These are phyloP conservation scores for Fusarium sp. DNA, from an alignment of 2,329 filamentous ascomycete genomes.

Conservation along the genomic window DNA sequence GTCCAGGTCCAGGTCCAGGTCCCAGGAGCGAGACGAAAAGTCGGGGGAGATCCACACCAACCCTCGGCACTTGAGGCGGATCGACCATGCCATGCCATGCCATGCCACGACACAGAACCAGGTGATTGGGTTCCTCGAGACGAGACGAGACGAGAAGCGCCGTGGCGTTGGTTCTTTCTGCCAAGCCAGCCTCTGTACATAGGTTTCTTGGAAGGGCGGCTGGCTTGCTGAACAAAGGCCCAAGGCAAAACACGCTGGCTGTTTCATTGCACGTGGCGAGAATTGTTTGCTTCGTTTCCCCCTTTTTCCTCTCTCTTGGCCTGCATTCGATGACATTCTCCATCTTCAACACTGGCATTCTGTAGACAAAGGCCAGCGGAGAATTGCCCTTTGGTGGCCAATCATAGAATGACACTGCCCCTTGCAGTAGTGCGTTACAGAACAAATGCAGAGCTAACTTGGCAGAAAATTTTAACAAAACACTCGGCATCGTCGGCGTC, in stretches of 20 bases:
- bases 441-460: conserved; percentile 6
- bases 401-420: conserved; percentile 8
- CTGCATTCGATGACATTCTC: conserved; percentile 23
- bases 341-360: conserved; percentile 17
- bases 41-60: conserved; percentile 4
- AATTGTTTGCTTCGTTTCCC: neutral
- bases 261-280: conserved; percentile 13
- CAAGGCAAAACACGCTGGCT: conserved; percentile 22
- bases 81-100: neutral
- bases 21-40: neutral
- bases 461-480: conserved; percentile 12
- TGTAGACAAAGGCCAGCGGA: neutral
- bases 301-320: conserved; percentile 7
- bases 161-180: conserved; percentile 33
- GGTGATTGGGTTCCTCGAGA: conserved; percentile 14
- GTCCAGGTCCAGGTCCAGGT: neutral
- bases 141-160: conserved; percentile 18
- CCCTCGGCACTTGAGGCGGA: conserved; percentile 6
- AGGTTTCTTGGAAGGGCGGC: neutral
- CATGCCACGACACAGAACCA: neutral
- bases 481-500: neutral
- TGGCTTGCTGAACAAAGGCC: conserved; percentile 16
- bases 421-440: conserved; percentile 33
- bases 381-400: conserved; percentile 4
- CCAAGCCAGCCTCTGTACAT: neutral